Base-by-base conservation (phyloP, 441 rosid species). In the Populus tomentosa region DNA sequence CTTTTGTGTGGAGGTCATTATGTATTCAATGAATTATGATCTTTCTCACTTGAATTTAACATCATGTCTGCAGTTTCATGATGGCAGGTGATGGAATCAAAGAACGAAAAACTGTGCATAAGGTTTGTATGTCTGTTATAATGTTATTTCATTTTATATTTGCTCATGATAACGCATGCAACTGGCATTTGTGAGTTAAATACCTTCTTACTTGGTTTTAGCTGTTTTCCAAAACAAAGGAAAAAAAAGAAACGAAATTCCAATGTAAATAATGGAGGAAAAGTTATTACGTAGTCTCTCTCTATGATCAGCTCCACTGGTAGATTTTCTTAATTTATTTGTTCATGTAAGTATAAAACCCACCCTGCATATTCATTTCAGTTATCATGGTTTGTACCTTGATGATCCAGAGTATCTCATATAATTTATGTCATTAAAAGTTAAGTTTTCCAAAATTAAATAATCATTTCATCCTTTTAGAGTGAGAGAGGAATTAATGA, bases 21-120 rank as follows among this genome's bases (percentile, higher is more conserved):
- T 46, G 56, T 46, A 14, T 0, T 46, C 6, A 14, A 46, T 46
- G 78, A 38, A 65, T 40, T 66, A 16, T 66, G 32, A 38, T 6
- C 38, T 78, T 13, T 24, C 7, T 71, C 42, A 30, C 62, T 63
- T 68, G 65, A 26, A 71, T 73, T 64, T 20, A 64, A 38, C 42
- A 3, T 59, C 61, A 21, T 62, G 30, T 66, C 50, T 85, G 80
- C 90, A 94, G 97, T 80, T 95, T 90, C 86, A 86, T 95, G 98
- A 92, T 90, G 91, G 97, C 95, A 11, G 78, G 93, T 86, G 98
- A 95, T 87, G 95, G 98, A 46, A 85, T 95, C 66, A 90, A 90
- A 84, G 87, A 81, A 80, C 88, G 89, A 74, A 78, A 74, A 70
- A 77, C 78, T 67, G 83, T 93, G 77, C 89, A 90, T 38, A 85